phyloP scores from a whole-genome alignment of 805 yeast genomes.

The Ogataea nakhonphanomensis region DNA sequence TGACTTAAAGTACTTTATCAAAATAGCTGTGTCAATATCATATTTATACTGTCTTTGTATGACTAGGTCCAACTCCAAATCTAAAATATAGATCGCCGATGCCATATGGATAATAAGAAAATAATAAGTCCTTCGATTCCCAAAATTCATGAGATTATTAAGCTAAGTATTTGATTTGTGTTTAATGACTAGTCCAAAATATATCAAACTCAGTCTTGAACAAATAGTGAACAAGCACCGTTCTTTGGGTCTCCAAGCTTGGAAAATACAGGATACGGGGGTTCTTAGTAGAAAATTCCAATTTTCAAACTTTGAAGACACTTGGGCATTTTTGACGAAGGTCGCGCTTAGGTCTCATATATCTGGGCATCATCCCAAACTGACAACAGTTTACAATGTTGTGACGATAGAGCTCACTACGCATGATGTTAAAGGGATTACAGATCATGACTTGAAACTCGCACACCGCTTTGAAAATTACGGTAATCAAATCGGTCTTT shows the following conservation, averaged over 20 bases:
- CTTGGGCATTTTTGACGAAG: slow-evolving; percentile 63
- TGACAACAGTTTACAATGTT: slow-evolving; percentile 57
- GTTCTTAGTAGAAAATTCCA: slow-evolving; percentile 22
- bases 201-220: slow-evolving; percentile 26
- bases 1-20: slow-evolving; percentile 31
- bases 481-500: slow-evolving; percentile 21
- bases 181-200: slow-evolving; percentile 20
- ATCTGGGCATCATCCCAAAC: slow-evolving; percentile 68
- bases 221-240: slow-evolving; percentile 24
- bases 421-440: slow-evolving; percentile 55
- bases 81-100: slow-evolving; percentile 35
- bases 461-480: slow-evolving; percentile 48
- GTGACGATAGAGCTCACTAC: slow-evolving; percentile 57
- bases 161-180: too few species aligned
- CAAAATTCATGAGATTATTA: slow-evolving; percentile 15
- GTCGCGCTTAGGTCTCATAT: slow-evolving; percentile 56
- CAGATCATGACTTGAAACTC: slow-evolving; percentile 55
- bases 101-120: slow-evolving; percentile 27
- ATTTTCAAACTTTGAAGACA: slow-evolving; percentile 52
- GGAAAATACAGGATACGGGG: background rate
- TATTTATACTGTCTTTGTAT: slow-evolving; percentile 35
- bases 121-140: background rate
- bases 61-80: slow-evolving; percentile 27
- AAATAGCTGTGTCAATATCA: slow-evolving; percentile 25
- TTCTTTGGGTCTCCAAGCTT: background rate